phyloP scores from a whole-genome alignment of 306 rosid species.

The Gillenia trifoliata region DNA sequence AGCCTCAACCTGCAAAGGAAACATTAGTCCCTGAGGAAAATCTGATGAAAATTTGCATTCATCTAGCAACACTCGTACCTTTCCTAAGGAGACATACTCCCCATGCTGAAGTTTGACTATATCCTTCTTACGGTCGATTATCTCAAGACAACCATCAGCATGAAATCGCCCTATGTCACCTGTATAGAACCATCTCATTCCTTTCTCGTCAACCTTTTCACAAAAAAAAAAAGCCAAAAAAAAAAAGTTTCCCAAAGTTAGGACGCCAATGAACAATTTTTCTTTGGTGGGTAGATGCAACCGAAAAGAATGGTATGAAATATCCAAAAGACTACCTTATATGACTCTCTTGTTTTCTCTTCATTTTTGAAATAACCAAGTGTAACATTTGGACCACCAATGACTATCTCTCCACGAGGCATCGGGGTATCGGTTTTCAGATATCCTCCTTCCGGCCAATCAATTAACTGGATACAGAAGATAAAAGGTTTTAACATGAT shows the following conservation, averaged over 20 bases:
- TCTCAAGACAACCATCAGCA: constrained; percentile 89
- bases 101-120: constrained; percentile 97
- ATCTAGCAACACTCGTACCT: constrained; percentile 45
- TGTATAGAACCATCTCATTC: constrained; percentile 91
- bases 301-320: background rate
- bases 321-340: constrained; percentile 55
- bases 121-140: constrained; percentile 94
- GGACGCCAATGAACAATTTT: background rate
- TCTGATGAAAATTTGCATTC: constrained; percentile 9
- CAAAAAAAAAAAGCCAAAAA: background rate
- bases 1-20: constrained; percentile 78
- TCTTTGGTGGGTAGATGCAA: constrained; percentile 2
- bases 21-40: constrained; percentile 24
- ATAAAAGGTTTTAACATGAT: constrained; percentile 10
- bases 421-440: constrained; percentile 54
- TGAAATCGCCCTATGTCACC: constrained; percentile 90
- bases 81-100: constrained; percentile 94
- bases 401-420: constrained; percentile 93
- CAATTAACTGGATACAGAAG: constrained; percentile 57
- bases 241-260: background rate
- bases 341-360: constrained; percentile 80
- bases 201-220: constrained; percentile 76
- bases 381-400: constrained; percentile 93
- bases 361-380: constrained; percentile 93
- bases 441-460: constrained; percentile 97